Evolutionary conservation across 306 rosid species (phyloP), one percentile per base, ranked within the genome.

Genomic region (Benincasa hispida): DNA sequence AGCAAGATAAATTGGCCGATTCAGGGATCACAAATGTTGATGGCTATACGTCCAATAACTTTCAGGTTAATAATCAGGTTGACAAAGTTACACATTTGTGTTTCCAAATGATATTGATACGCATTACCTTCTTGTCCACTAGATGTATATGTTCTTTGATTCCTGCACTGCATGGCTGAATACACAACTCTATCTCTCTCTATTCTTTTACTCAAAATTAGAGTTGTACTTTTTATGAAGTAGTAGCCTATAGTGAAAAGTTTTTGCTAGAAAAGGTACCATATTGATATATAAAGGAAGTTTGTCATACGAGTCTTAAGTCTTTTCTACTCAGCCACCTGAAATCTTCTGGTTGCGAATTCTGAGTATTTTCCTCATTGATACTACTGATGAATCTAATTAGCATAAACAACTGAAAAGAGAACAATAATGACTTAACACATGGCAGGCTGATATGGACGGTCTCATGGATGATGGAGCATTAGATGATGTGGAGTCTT

Each of bases 1-100:
- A 65, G 81, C 86, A 79, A 79, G 92, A 77, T 67, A 87, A 85
- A 80, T 42, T 82, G 27, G 66, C 72, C 75, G 86, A 85, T 74
- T 39, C 86, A 42, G 82, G 86, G 55, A 78, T 79, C 73, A 22
- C 79, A 19, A 56, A 77, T 18, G 78, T 63, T 30, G 87, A 85
- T 76, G 85, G 87, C 62, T 72, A 75, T 80, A 76, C 81, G 59
- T 77, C 89, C 68, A 84, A 72, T 59, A 78, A 79, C 54, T 82
- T 88, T 76, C 89, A 82, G 79, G 88, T 85, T 85, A 83, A 83
- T 78, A 87, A 84, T 42, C 92, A 88, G 95, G 95, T 89, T 79
- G 61, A 80, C 67, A 77, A 65, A 13, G 28, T 28, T 69, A 62
- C 78, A 30, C 68, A 57, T 21, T 50, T 59, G n/a, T 73, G n/a